Percentiles rank a stretch among this genome's conserved stretches.
These are phyloP conservation scores for Linnemannia hyalina DNA, from an alignment of 192 early-diverging fungal genomes.

Conservation along the genomic window DNA sequence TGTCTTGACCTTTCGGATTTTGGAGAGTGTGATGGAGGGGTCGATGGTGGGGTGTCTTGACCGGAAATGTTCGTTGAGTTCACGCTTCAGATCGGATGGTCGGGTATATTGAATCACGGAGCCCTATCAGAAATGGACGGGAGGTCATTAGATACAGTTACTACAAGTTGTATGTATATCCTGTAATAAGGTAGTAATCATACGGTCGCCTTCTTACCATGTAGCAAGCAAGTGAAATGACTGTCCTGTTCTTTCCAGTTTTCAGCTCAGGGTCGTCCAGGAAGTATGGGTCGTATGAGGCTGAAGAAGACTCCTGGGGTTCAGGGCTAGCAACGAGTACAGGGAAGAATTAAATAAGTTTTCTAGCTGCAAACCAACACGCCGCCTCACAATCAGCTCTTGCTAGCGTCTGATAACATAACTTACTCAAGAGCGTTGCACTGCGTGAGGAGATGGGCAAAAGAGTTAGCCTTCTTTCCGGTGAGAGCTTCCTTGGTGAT, in stretches of 20 bases:
- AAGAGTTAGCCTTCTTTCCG: constrained; percentile 61
- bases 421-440: constrained; percentile 66
- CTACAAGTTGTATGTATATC: too few relatives aligned
- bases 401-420: background rate
- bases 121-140: constrained; percentile 57
- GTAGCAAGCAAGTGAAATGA: constrained; percentile 84
- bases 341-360: background rate
- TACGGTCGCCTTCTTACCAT: constrained; percentile 63
- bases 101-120: constrained; percentile 88
- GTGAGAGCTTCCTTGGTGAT: constrained; percentile 56
- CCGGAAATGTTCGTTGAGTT: constrained; percentile 90
- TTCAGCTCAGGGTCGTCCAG: constrained; percentile 91
- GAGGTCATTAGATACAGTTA: background rate
- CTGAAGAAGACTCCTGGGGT: constrained; percentile 34
- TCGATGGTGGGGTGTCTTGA: constrained; percentile 86
- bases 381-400: background rate
- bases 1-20: constrained; percentile 87
- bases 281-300: constrained; percentile 82
- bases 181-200: background rate
- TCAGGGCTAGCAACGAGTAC: constrained; percentile 15
- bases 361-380: background rate
- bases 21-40: constrained; percentile 83
- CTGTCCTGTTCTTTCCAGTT: constrained; percentile 79
- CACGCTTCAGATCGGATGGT: constrained; percentile 86
- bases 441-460: constrained; percentile 65